Conservation (phyloP, 2,329 filamentous ascomycete species). For the Penicillium hesseltinei region DNA sequence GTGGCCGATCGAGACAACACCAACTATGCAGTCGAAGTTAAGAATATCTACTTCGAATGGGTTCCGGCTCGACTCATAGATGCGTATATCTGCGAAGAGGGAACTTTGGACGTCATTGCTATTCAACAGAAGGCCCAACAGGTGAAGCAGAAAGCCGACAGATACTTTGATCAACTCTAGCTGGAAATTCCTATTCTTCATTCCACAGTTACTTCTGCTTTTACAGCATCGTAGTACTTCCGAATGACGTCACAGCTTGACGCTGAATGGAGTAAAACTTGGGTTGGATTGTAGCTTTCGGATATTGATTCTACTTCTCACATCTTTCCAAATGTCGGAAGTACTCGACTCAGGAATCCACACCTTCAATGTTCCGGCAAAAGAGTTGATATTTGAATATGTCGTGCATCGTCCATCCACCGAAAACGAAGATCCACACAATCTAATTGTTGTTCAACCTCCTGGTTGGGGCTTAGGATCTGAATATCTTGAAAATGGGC, state of each 20-base stretch:
- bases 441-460: neutral
- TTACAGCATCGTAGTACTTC: neutral
- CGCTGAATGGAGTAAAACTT: neutral
- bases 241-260: constrained; percentile 1
- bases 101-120: constrained; percentile 31
- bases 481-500: neutral
- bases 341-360: neutral
- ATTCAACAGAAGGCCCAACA: constrained; percentile 27
- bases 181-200: neutral
- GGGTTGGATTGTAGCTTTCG: no score
- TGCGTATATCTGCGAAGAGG: constrained; percentile 56
- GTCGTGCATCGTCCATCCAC: neutral
- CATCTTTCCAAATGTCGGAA: neutral
- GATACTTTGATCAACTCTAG: constrained; percentile 23
- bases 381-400: neutral
- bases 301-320: neutral
- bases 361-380: neutral
- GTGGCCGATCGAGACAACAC: constrained; percentile 10
- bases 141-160: constrained; percentile 17
- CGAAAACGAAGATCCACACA: neutral
- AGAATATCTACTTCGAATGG: constrained; percentile 62
- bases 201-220: neutral
- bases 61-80: constrained; percentile 53
- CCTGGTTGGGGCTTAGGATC: constrained; percentile 2
- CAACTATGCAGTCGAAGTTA: constrained; percentile 33